Conservation (phyloP, 1,139 yeast species). For the Suhomyces ambrosiae region DNA sequence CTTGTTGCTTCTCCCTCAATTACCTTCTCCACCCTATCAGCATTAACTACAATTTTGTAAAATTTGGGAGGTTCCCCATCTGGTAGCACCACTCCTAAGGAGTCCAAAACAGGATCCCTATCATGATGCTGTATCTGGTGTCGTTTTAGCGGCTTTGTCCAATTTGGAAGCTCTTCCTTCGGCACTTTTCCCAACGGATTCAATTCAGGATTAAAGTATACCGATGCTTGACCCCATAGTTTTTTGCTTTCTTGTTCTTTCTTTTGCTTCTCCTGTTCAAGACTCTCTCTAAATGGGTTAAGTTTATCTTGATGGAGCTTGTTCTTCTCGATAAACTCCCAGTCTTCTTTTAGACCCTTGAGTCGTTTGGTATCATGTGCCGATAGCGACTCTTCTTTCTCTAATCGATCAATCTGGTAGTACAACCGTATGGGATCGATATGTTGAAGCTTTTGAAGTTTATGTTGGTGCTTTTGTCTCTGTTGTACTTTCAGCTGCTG, state of each 20-base stretch:
- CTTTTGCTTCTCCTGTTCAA: slow-evolving; percentile 19
- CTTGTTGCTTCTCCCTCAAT: slow-evolving; percentile 8
- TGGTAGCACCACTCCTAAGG: slow-evolving; percentile 36
- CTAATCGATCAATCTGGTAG: slow-evolving; percentile 31
- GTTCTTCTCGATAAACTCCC: slow-evolving; percentile 42
- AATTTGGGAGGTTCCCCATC: slow-evolving; percentile 43
- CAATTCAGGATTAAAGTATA: slow-evolving; percentile 49
- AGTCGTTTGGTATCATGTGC: slow-evolving; percentile 28
- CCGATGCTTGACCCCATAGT: slow-evolving; percentile 42
- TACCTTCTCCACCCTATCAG: slow-evolving; percentile 15
- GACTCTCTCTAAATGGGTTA: slow-evolving; percentile 22
- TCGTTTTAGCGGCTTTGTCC: slow-evolving; percentile 29
- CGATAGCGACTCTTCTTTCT: slow-evolving; percentile 19
- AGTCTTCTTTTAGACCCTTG: slow-evolving; percentile 36
- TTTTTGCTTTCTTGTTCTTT: slow-evolving; percentile 25
- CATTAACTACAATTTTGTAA: slow-evolving; percentile 42
- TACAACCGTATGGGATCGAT: slow-evolving; percentile 40
- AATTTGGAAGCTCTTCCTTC: slow-evolving; percentile 22
- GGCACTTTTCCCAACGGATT: slow-evolving; percentile 52
- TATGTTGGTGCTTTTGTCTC: slow-evolving; percentile 39
- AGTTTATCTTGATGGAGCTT: slow-evolving; percentile 37
- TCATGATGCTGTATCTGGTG: slow-evolving; percentile 5
- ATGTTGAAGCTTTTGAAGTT: slow-evolving; percentile 27
- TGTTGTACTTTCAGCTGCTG: slow-evolving; percentile 41
- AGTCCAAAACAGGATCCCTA: slow-evolving; percentile 32